Evolutionary conservation across 192 early-diverging fungal species (phyloP).

Genomic region (Gigaspora rosea): DNA sequence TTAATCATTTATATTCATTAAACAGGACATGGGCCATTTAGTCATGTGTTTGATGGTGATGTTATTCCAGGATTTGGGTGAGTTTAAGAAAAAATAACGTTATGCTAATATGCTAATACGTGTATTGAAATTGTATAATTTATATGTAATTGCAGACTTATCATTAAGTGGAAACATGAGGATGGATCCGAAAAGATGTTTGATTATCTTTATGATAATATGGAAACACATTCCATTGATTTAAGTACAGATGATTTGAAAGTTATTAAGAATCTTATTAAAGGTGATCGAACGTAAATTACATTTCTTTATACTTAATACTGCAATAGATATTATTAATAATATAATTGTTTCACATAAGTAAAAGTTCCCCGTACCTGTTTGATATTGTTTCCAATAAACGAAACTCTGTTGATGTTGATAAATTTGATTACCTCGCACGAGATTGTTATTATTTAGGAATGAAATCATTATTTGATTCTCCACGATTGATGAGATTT

Average conservation of each 20-base stretch:
- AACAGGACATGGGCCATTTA: conserved; percentile 90
- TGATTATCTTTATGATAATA: conserved; percentile 72
- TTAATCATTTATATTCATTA: not conserved
- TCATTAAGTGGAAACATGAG: conserved; percentile 70
- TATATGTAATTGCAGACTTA: conserved; percentile 40
- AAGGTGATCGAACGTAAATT: conserved; percentile 40
- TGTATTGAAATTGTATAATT: not conserved
- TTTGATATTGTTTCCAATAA: conserved; percentile 99
- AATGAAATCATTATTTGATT: conserved; percentile 51
- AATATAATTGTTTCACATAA: not conserved
- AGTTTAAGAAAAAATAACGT: not conserved
- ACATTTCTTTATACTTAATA: no score
- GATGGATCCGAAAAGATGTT: conserved; percentile 85
- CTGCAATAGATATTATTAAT: not conserved
- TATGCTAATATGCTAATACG: not conserved
- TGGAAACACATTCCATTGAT: conserved; percentile 58
- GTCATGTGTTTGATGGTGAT: conserved; percentile 90
- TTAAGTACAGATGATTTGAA: conserved; percentile 60
- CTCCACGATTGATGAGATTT: conserved; percentile 71
- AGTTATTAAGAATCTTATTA: conserved; percentile 76
- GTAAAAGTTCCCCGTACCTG: conserved; percentile 59
- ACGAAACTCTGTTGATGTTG: conserved; percentile 90
- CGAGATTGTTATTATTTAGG: conserved; percentile 82
- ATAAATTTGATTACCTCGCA: conserved; percentile 86
- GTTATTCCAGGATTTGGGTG: conserved; percentile 73